Evolutionary conservation across 75 land plant species (phyloP).

Genomic region (Selaginella tamariscina): DNA sequence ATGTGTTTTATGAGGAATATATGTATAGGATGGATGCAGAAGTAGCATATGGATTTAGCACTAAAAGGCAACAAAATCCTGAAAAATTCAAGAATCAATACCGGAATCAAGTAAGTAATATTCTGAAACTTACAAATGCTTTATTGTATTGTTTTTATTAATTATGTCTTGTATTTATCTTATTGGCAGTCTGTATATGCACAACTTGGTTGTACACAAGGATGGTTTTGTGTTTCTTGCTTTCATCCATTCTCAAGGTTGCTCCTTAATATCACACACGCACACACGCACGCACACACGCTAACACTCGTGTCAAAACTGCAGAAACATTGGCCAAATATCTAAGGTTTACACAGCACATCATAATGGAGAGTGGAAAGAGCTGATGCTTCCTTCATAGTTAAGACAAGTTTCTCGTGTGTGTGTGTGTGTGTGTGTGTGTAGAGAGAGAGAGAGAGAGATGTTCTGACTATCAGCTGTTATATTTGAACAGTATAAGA

Average conservation of each 20-base stretch:
- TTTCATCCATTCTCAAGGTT: conserved; percentile 64
- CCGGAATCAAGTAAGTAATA: conserved; percentile 39
- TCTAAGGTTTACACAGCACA: conserved; percentile 41
- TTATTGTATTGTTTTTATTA: too few relatives aligned
- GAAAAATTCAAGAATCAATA: conserved; percentile 51
- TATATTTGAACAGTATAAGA: conserved; percentile 87
- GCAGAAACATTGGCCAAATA: conserved; percentile 53
- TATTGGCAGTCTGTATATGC: conserved; percentile 58
- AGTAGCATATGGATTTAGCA: conserved; percentile 53
- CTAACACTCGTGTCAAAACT: too few relatives aligned
- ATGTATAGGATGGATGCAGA: conserved; percentile 83
- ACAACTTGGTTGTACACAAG: conserved; percentile 58
- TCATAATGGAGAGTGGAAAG: conserved; percentile 37
- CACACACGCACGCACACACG: too few relatives aligned
- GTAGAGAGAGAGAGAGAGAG: too few relatives aligned
- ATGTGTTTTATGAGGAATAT: too few relatives aligned
- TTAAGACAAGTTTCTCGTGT: too few relatives aligned
- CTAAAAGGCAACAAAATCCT: conserved; percentile 40
- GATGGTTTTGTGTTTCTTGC: conserved; percentile 72
- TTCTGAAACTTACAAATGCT: too few relatives aligned
- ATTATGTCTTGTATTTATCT: too few relatives aligned
- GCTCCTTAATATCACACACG: too few relatives aligned
- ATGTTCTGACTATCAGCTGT: too few relatives aligned
- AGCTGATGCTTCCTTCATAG: conserved; percentile 41
- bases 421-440: too few relatives aligned